These are phyloP conservation scores for Xylariaceae sp. DNA, from an alignment of 2,329 filamentous ascomycete genomes.

Conservation along the genomic window DNA sequence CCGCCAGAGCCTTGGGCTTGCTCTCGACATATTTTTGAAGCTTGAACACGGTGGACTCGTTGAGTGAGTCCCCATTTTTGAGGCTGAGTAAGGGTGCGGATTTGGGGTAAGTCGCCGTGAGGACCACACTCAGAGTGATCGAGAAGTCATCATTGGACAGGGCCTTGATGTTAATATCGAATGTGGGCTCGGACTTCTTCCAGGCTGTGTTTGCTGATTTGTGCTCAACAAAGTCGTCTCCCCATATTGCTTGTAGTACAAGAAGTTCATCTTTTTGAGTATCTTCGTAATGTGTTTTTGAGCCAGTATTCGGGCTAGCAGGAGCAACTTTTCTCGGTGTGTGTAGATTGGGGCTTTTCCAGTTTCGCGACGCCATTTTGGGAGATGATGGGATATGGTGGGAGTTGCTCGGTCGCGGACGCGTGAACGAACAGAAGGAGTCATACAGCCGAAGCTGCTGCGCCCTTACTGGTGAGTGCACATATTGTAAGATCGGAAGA, in stretches of 20 bases:
- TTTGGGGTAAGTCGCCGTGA: slow-evolving; percentile 90
- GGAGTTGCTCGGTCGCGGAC: slow-evolving; percentile 16
- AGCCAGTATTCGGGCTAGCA: slow-evolving; percentile 37
- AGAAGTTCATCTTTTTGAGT: slow-evolving; percentile 85
- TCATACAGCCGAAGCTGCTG: slow-evolving; percentile 52
- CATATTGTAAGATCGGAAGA: slow-evolving; percentile 35
- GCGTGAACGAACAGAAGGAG: slow-evolving; percentile 27
- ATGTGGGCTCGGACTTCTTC: slow-evolving; percentile 84
- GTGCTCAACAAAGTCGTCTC: slow-evolving; percentile 78
- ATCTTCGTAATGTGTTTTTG: slow-evolving; percentile 68
- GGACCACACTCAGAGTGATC: slow-evolving; percentile 69
- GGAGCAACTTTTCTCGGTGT: slow-evolving; percentile 47
- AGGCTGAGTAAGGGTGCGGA: slow-evolving; percentile 70
- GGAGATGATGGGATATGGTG: slow-evolving; percentile 16
- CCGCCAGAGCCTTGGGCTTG: slow-evolving; percentile 51
- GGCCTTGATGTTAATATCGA: slow-evolving; percentile 75
- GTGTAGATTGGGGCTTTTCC: slow-evolving; percentile 41
- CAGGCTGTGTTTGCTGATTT: slow-evolving; percentile 70
- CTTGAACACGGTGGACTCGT: slow-evolving; percentile 66
- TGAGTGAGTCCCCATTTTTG: slow-evolving; percentile 60
- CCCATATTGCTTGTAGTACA: slow-evolving; percentile 82
- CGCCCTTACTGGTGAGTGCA: slow-evolving; percentile 43
- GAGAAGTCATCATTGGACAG: slow-evolving; percentile 68
- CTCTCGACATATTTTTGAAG: slow-evolving; percentile 62
- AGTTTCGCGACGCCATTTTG: slow-evolving; percentile 51